Percentiles rank a stretch among this genome's conserved stretches.
Evolutionary conservation across 2,329 filamentous ascomycete species (phyloP).

Genomic region (Aureobasidium sp.): DNA sequence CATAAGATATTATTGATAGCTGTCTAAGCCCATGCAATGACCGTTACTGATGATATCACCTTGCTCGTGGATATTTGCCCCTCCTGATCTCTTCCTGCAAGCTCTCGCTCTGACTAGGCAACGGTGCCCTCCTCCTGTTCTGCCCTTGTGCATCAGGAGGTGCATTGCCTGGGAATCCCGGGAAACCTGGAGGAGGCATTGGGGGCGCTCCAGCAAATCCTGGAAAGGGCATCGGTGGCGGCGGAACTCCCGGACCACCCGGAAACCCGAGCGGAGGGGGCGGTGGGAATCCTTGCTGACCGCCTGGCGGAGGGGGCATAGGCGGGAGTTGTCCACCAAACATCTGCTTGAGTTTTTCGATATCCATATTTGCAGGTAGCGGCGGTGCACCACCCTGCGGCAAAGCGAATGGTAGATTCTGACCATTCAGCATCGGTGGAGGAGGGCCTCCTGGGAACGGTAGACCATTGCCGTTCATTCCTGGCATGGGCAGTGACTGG

Average conservation of each 20-base stretch:
- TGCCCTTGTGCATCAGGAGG: not conserved
- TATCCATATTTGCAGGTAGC: slow-evolving; percentile 27
- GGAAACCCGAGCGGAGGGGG: slow-evolving; percentile 27
- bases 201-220: slow-evolving; percentile 18
- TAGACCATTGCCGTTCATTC: slow-evolving; percentile 9
- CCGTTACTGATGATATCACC: no score
- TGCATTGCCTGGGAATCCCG: slow-evolving; percentile 21
- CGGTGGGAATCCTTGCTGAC: slow-evolving; percentile 19
- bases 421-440: slow-evolving; percentile 18
- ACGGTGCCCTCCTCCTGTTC: slow-evolving; percentile 56
- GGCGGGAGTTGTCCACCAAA: slow-evolving; percentile 27
- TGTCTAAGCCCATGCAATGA: no score
- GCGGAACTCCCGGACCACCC: slow-evolving; percentile 17
- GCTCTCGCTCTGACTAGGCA: slow-evolving; percentile 80
- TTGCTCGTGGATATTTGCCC: slow-evolving; percentile 41
- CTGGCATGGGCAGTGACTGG: slow-evolving; percentile 22
- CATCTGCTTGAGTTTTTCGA: slow-evolving; percentile 28
- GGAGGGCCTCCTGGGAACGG: slow-evolving; percentile 26
- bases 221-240: slow-evolving; percentile 29
- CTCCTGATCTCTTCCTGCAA: slow-evolving; percentile 67
- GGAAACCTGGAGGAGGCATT: slow-evolving; percentile 26
- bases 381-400: slow-evolving; percentile 20
- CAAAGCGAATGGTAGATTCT: slow-evolving; percentile 22
- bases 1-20: no score
- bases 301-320: slow-evolving; percentile 23